phyloP scores from a whole-genome alignment of 495 filamentous ascomycete genomes.

The Zalerion maritima region DNA sequence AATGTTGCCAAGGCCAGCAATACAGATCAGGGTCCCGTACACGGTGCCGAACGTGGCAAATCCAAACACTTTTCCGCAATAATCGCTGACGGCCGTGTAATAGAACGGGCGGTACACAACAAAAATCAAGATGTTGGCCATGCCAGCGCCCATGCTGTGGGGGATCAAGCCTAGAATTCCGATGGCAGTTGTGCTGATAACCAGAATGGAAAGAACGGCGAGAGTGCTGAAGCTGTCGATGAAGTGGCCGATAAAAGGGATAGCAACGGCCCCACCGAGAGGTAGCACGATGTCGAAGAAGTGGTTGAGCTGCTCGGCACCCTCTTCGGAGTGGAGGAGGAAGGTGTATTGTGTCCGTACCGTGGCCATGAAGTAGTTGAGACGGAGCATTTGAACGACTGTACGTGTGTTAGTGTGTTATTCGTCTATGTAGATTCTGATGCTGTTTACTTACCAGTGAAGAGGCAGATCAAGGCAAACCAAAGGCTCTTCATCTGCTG shows the following conservation, averaged over 20 bases:
- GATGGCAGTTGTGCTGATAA: constrained; percentile 56
- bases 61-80: constrained; percentile 88
- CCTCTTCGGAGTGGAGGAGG: constrained; percentile 44
- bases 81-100: constrained; percentile 71
- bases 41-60: constrained; percentile 91
- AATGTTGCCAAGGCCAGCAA: constrained; percentile 79
- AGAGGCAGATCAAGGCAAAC: constrained; percentile 76
- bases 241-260: constrained; percentile 77
- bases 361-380: constrained; percentile 96
- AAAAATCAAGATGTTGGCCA: constrained; percentile 69
- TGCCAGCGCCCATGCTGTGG: constrained; percentile 49
- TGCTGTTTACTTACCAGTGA: constrained; percentile 36
- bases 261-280: constrained; percentile 64
- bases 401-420: not conserved
- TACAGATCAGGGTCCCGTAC: constrained; percentile 86
- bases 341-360: constrained; percentile 73
- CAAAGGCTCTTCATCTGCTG: constrained; percentile 71
- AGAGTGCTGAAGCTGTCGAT: constrained; percentile 67
- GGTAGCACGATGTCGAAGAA: constrained; percentile 86
- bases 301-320: constrained; percentile 57
- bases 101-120: constrained; percentile 62
- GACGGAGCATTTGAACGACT: constrained; percentile 80
- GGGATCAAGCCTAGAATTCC: constrained; percentile 68
- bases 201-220: constrained; percentile 60
- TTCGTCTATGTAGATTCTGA: not conserved